Conservation (phyloP, 805 yeast genomes). For the fission yeast (Schizosaccharomyces pombe) region DNA sequence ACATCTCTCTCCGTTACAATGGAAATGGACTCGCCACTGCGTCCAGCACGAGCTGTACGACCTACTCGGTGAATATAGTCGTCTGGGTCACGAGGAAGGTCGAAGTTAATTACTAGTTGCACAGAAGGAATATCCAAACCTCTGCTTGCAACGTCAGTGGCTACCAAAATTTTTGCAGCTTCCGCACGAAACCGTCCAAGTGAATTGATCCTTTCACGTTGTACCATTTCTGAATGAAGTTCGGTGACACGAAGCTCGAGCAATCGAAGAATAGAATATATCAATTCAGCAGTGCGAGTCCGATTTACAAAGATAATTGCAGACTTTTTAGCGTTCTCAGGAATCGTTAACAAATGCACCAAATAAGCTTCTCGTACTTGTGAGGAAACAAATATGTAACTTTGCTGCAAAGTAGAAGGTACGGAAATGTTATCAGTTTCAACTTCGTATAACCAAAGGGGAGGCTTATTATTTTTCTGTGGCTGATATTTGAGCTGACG, state of each 20-base stretch:
- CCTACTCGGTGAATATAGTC: conserved; percentile 94
- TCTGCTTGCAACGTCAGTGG: conserved; percentile 93
- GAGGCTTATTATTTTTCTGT: conserved; percentile 28
- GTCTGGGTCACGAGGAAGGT: conserved; percentile 87
- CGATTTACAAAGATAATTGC: conserved; percentile 80
- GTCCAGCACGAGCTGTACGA: conserved; percentile 96
- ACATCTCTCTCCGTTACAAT: conserved; percentile 74
- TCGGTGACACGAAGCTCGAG: conserved; percentile 68
- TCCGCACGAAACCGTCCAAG: conserved; percentile 81
- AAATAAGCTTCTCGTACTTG: conserved; percentile 79
- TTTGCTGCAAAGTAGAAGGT: conserved; percentile 44
- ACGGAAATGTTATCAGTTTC: conserved; percentile 52
- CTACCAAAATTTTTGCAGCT: conserved; percentile 77
- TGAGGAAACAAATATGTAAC: conserved; percentile 58
- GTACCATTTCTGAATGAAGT: conserved; percentile 86
- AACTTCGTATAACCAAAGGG: conserved; percentile 50
- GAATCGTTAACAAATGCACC: conserved; percentile 39
- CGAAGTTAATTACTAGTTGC: conserved; percentile 71
- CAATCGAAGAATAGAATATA: conserved; percentile 50
- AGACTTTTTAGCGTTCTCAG: conserved; percentile 37
- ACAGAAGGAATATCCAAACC: conserved; percentile 92
- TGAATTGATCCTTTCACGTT: conserved; percentile 71
- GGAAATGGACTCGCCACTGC: conserved; percentile 61
- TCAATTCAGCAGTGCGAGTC: conserved; percentile 69
- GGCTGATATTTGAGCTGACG: conserved; percentile 48